Conservation (phyloP, 2,329 filamentous ascomycete genomes). For the Fusarium sp. region DNA sequence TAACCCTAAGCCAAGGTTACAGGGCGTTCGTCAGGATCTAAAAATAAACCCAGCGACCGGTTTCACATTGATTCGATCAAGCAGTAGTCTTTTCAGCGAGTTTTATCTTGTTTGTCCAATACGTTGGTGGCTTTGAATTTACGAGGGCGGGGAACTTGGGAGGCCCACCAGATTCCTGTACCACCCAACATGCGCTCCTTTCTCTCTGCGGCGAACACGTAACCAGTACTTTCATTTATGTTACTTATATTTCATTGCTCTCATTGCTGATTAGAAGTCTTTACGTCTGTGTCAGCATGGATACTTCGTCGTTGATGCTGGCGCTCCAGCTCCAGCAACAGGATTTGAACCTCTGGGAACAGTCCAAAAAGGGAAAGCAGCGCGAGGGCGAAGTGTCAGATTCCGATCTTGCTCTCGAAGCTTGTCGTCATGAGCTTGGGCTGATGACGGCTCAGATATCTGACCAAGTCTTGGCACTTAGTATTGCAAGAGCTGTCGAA, state of each 20-base stretch:
- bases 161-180: not conserved
- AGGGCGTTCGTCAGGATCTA: no score
- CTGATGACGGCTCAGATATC: not conserved
- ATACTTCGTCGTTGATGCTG: not conserved
- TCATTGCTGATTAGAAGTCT: fast-evolving
- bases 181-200: not conserved
- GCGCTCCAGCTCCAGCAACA: constrained; percentile 17
- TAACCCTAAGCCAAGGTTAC: not conserved
- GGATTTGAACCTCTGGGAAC: not conserved
- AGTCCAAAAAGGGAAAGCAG: constrained; percentile 18
- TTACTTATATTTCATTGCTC: not conserved
- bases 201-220: not conserved
- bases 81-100: not conserved
- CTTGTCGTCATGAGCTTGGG: constrained; percentile 1
- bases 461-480: not conserved
- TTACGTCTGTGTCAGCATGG: not conserved
- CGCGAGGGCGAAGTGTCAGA: not conserved
- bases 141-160: not conserved
- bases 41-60: not conserved
- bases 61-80: not conserved
- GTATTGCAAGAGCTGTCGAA: constrained; percentile 15
- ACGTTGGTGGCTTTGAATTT: not conserved
- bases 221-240: no score
- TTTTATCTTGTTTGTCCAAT: not conserved
- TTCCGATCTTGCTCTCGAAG: not conserved